Base-by-base conservation (phyloP, 2,329 filamentous ascomycete species). In the Fonsecaea erecta region DNA sequence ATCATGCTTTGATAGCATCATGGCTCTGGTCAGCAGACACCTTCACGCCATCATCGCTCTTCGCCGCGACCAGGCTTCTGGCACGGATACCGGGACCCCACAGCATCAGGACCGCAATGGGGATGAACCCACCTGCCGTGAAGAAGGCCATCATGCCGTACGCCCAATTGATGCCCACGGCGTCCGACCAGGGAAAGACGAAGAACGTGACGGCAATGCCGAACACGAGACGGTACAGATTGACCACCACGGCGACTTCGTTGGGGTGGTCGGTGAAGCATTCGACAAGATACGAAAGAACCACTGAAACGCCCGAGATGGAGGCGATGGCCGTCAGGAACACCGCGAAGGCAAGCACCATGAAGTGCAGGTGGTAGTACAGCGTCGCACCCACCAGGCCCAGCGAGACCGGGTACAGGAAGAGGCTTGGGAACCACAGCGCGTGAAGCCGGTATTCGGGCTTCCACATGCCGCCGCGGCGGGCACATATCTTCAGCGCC, bases 381-480 rank as follows among this genome's bases (percentile, higher is more conserved):
- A 56, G 24, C 12, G 53, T 24, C n/a, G 53, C 53, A 18, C 30
- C 64, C 26, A 76, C 77, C 12, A 80, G 63, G 12, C 76, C 77
- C 18, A 79, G 69, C 1, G 75, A 75, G 8, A 78, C 61, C 48
- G 57, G 65, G 43, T 70, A 72, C n/a, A 73, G 68, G 14, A 78
- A 67, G 11, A 78, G 64, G 12, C 71, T 70, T 2, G 74, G 74
- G 1, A 75, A 66, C 64, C 71, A 74, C 1, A 77, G 64, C 8
- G 71, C 65, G 57, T 75, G 72, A 14, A 80, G 74, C 11, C 78
- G 74, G 62, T 77, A 79, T 67, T 80, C 79, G 7, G 78, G 75
- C 40, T 75, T 75, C 79, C 78, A 80, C 32, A 69, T 68, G 5
- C 76, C 76, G 40, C 70, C 70, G 46, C 54, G 59, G 1, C 68